Conservation (phyloP, 192 early-diverging fungal genomes). For the Dissophora ornata region DNA sequence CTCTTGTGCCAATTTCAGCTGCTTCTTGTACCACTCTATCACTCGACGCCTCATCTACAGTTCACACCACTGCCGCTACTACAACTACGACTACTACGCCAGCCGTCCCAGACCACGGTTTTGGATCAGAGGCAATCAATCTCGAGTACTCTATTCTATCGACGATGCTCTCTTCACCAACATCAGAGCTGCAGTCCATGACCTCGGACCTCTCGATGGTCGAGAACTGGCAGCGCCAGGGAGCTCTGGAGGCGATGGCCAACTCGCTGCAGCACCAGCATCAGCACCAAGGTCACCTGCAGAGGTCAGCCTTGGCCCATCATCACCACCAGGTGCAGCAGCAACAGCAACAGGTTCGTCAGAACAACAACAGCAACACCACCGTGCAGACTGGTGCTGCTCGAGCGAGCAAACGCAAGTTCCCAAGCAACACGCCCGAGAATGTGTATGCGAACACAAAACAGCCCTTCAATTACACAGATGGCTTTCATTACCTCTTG, state of each 20-base stretch:
- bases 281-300: slow-evolving; percentile 30
- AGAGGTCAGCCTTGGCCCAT: slow-evolving; percentile 8
- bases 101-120: slow-evolving; percentile 60
- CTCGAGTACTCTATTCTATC: slow-evolving; percentile 92
- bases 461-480: slow-evolving; percentile 90
- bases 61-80: not conserved
- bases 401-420: slow-evolving; percentile 50
- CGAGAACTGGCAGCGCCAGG: slow-evolving; percentile 53
- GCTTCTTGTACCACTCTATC: not conserved
- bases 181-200: slow-evolving; percentile 38
- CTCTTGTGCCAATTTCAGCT: not conserved
- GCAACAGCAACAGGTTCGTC: slow-evolving; percentile 18
- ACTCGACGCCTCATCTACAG: not conserved
- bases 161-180: slow-evolving; percentile 78
- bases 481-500: slow-evolving; percentile 94
- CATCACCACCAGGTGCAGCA: slow-evolving; percentile 14
- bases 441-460: slow-evolving; percentile 84
- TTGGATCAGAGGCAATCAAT: slow-evolving; percentile 90
- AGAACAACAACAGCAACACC: slow-evolving; percentile 6
- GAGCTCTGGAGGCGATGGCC: slow-evolving; percentile 51
- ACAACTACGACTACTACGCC: too few species aligned
- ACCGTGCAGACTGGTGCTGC: not conserved
- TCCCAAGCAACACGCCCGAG: slow-evolving; percentile 60
- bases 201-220: slow-evolving; percentile 56
- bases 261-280: slow-evolving; percentile 43